Evolutionary conservation across 495 filamentous ascomycete genomes (phyloP).

Genomic region (Lepidopterella palustris): DNA sequence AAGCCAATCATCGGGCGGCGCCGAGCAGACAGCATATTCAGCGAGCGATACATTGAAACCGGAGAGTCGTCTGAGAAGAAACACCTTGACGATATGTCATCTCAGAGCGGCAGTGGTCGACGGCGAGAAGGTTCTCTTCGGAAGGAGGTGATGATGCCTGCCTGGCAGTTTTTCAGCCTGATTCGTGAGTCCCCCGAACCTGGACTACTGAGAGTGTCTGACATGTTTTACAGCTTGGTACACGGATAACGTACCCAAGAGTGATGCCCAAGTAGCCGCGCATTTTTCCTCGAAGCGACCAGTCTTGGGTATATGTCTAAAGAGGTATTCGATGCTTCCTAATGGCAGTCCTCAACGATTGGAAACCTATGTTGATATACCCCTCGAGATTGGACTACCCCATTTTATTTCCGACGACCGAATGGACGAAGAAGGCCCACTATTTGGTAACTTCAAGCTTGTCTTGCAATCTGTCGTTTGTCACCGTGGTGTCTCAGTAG

Average conservation of each 20-base stretch:
- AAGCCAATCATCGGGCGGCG: slow-evolving; percentile 31
- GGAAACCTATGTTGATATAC: slow-evolving; percentile 83
- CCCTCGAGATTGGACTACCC: slow-evolving; percentile 77
- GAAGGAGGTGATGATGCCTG: slow-evolving; percentile 89
- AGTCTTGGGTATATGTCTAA: slow-evolving; percentile 84
- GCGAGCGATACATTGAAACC: slow-evolving; percentile 49
- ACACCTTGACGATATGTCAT: slow-evolving; percentile 25
- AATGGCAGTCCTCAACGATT: slow-evolving; percentile 62
- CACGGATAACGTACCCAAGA: slow-evolving; percentile 63
- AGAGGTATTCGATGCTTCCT: slow-evolving; percentile 73
- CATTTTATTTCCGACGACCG: slow-evolving; percentile 84
- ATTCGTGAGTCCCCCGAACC: slow-evolving; percentile 53
- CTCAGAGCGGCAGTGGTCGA: slow-evolving; percentile 10
- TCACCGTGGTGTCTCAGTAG: slow-evolving; percentile 80
- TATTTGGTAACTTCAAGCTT: slow-evolving; percentile 80
- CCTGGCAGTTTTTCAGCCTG: slow-evolving; percentile 94
- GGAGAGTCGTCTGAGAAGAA: slow-evolving; percentile 34
- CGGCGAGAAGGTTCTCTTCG: slow-evolving; percentile 48
- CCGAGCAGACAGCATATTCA: slow-evolving; percentile 57
- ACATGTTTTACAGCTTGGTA: slow-evolving; percentile 46
- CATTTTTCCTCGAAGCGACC: slow-evolving; percentile 71
- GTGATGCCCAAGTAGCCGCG: slow-evolving; percentile 61
- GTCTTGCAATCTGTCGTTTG: slow-evolving; percentile 84
- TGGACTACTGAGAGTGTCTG: neutral
- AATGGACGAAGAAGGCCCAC: slow-evolving; percentile 53